Percentiles rank a stretch among this genome's conserved stretches.
Evolutionary conservation across 352 stramenopile genomes (phyloP).

Genomic region (Phytophthora idaei): DNA sequence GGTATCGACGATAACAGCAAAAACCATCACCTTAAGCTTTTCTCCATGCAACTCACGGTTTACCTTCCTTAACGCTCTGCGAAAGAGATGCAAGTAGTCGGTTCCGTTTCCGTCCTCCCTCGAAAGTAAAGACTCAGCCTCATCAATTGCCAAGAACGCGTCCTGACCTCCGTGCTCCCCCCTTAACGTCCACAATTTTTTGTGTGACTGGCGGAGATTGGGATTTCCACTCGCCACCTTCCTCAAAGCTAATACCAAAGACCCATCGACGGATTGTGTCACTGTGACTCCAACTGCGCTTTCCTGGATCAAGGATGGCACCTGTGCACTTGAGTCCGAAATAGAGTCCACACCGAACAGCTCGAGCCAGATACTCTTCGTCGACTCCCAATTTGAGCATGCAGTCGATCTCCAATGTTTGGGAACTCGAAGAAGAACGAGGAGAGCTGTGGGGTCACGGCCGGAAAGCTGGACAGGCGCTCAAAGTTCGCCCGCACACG

Average conservation of each 20-base stretch:
- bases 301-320: neutral
- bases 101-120: neutral
- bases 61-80: neutral
- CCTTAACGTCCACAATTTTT: neutral
- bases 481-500: neutral
- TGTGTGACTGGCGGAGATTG: neutral
- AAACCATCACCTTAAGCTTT: neutral
- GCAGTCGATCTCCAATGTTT: neutral
- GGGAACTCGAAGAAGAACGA: neutral
- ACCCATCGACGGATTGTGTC: neutral
- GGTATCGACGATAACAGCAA: neutral
- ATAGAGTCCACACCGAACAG: neutral
- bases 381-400: neutral
- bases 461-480: neutral
- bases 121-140: neutral
- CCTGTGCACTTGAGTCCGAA: neutral
- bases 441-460: neutral
- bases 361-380: neutral
- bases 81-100: neutral
- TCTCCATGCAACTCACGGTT: neutral
- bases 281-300: neutral
- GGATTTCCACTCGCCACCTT: neutral
- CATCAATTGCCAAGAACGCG: neutral
- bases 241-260: neutral
- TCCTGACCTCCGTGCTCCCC: neutral